These are phyloP conservation scores for Penicillium sp. DNA, from an alignment of 2,329 filamentous ascomycete genomes.

Conservation along the genomic window DNA sequence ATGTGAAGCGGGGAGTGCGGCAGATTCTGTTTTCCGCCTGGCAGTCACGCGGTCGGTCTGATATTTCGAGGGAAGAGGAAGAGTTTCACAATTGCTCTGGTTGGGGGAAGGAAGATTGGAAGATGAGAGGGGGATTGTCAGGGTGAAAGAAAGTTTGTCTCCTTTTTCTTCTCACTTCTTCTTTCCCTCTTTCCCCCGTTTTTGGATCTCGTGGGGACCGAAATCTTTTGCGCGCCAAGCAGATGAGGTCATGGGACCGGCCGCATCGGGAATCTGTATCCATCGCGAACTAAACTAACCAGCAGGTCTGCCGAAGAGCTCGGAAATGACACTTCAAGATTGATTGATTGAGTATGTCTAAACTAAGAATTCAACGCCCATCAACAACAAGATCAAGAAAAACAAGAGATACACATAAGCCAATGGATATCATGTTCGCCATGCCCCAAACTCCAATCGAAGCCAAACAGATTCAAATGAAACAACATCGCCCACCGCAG, in stretches of 20 bases:
- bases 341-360: slow-evolving; percentile 1
- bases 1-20: slow-evolving; percentile 8
- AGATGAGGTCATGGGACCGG: slow-evolving; percentile 24
- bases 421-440: slow-evolving; percentile 38
- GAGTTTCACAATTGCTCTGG: neutral
- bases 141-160: neutral
- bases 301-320: neutral
- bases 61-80: neutral
- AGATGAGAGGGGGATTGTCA: neutral
- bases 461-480: slow-evolving; percentile 10
- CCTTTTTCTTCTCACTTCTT: neutral
- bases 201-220: slow-evolving; percentile 4
- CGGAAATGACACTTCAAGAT: neutral
- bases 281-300: neutral
- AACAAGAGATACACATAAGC: slow-evolving; percentile 11
- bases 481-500: neutral
- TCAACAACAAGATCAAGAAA: neutral
- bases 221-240: slow-evolving; percentile 26
- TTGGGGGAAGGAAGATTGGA: neutral
- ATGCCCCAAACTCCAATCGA: slow-evolving; percentile 30
- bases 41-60: neutral
- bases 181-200: neutral
- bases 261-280: slow-evolving; percentile 7
- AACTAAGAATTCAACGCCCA: neutral
- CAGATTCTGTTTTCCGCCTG: slow-evolving; percentile 26